Evolutionary conservation across 1,284 basidiomycete genomes (phyloP), one percentile per base, ranked within the genome.

Genomic region (Hymenochaete sp.): DNA sequence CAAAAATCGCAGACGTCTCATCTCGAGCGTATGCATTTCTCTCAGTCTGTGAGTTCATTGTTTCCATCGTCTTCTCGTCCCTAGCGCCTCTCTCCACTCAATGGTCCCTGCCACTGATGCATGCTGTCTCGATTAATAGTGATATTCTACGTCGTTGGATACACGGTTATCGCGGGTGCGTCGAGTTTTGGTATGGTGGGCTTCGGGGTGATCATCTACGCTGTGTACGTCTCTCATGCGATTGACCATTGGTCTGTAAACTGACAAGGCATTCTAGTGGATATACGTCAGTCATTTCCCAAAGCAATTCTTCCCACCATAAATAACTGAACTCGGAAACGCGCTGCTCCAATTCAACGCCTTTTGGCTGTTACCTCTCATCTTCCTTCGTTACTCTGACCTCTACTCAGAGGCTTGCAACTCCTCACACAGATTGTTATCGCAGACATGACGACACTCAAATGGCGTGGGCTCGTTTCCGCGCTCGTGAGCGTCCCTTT

Each of bases 381-480:
- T 25, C 7, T 10, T n/a, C 26, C 7, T 5, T 21, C 33, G 4
- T 44, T 19, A 7, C 24, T 19, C 24, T 3, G 16, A 9, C 27
- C 14, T 24, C 24, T 14, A 26, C 13, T 13, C 45, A 72, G 66
- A 45, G 80, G 82, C 11, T 66, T 87, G 18, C 83, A 87, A 61
- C 68, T 89, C 36, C 69, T 87, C 10, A 78, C 75, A n/a, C 78
- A 81, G 52, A 77, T 87, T 50, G 72, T 85, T 55, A 79, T 84
- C 46, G 86, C 86, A 14, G 87, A 92, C 57, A 79, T 84, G 53
- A 89, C 88, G 2, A 81, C 78, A 1, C 72, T 89, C 10, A 72
- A 78, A 56, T 90, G 83, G 82, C 74, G 87, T 47, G 85, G 83
- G 9, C 67, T 90, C 8, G 73, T 83, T 14, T 72, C 77, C 2